Conservation (phyloP, 2,329 filamentous ascomycete species). For the Epichloe festucae region DNA sequence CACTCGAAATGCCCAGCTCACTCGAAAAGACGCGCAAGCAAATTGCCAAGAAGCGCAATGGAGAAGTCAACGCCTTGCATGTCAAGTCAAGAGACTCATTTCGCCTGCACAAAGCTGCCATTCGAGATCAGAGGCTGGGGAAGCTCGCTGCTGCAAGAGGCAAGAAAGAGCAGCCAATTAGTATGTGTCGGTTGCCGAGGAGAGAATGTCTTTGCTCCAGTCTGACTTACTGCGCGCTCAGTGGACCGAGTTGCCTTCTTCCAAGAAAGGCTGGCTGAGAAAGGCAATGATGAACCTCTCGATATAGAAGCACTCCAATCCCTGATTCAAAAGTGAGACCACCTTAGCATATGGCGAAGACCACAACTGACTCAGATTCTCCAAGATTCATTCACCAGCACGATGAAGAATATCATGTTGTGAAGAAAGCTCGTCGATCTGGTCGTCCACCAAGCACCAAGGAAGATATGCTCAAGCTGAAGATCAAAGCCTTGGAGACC, state of each 20-base stretch:
- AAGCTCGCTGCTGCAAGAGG: constrained; percentile 55
- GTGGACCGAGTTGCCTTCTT: constrained; percentile 45
- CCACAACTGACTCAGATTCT: constrained; percentile 13
- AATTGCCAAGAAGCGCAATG: constrained; percentile 75
- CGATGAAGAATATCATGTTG: constrained; percentile 53
- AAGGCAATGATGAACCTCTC: constrained; percentile 31
- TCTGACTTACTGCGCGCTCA: constrained; percentile 8
- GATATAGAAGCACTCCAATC: constrained; percentile 44
- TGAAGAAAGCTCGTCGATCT: constrained; percentile 59
- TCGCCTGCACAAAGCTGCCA: constrained; percentile 63
- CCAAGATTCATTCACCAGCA: constrained; percentile 51
- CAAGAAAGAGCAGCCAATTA: constrained; percentile 61
- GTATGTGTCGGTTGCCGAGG: constrained; percentile 31
- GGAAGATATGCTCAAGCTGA: constrained; percentile 65
- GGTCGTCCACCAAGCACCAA: constrained; percentile 66
- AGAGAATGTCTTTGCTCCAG: background rate
- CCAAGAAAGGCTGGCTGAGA: constrained; percentile 48
- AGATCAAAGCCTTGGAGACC: constrained; percentile 55
- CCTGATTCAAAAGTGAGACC: constrained; percentile 45
- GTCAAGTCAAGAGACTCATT: constrained; percentile 80
- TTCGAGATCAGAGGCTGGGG: constrained; percentile 71
- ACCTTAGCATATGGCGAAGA: constrained; percentile 4
- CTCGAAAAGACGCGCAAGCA: constrained; percentile 78
- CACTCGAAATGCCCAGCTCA: constrained; percentile 55
- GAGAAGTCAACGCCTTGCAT: constrained; percentile 62